These are phyloP conservation scores for Sclerotinia glacialis DNA, from an alignment of 2,329 filamentous ascomycete genomes.

Conservation along the genomic window DNA sequence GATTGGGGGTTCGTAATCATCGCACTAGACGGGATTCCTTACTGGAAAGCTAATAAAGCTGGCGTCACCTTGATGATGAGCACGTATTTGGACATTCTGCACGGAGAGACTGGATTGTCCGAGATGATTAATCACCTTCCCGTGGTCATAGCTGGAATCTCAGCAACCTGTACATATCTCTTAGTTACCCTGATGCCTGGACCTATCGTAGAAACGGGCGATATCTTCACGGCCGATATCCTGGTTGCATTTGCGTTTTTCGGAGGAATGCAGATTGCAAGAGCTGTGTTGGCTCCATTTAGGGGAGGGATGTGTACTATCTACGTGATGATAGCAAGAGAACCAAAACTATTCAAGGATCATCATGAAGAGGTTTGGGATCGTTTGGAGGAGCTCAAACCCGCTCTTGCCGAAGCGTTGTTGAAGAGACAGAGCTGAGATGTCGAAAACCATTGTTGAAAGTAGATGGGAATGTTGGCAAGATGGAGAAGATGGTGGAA, in stretches of 20 bases:
- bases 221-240: neutral
- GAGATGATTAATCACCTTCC: neutral
- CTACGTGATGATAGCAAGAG: conserved; percentile 13
- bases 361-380: conserved; percentile 15
- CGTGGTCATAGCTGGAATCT: neutral
- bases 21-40: neutral
- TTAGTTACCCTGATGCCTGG: neutral
- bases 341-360: neutral
- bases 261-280: conserved; percentile 8
- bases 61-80: neutral
- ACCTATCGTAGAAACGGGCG: neutral
- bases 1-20: conserved; percentile 7
- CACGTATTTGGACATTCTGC: neutral
- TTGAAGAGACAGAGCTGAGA: neutral
- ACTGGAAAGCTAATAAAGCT: neutral
- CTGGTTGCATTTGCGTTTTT: conserved; percentile 1
- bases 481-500: neutral
- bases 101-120: neutral
- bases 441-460: too few relatives aligned
- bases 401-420: neutral
- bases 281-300: conserved; percentile 12
- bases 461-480: neutral
- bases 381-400: conserved; percentile 4
- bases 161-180: neutral
- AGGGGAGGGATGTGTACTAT: conserved; percentile 10